Conservation (phyloP, 805 yeast genomes). For the Candida pini region DNA sequence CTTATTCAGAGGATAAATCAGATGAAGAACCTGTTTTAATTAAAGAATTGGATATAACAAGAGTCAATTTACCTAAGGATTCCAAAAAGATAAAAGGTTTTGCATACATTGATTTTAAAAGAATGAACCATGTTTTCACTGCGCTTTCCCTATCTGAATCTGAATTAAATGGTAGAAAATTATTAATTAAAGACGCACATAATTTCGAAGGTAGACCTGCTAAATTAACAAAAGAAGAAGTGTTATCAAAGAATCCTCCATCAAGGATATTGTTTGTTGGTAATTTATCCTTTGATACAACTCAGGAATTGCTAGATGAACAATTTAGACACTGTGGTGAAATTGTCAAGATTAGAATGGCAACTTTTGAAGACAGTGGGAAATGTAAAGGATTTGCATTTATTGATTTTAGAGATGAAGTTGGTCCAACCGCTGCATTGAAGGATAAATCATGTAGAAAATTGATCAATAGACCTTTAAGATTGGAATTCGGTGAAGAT, state of each 20-base stretch:
- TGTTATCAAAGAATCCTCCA: slow-evolving; percentile 73
- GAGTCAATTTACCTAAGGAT: slow-evolving; percentile 77
- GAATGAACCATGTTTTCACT: slow-evolving; percentile 50
- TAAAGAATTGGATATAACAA: slow-evolving; percentile 53
- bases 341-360: slow-evolving; percentile 82
- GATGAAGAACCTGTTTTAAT: slow-evolving; percentile 33
- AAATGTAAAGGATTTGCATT: slow-evolving; percentile 97
- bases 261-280: slow-evolving; percentile 88
- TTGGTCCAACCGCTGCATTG: slow-evolving; percentile 79
- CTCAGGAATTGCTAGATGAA: slow-evolving; percentile 67
- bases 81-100: slow-evolving; percentile 74
- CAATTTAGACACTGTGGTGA: slow-evolving; percentile 92
- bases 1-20: slow-evolving; percentile 17
- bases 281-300: slow-evolving; percentile 86
- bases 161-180: slow-evolving; percentile 74
- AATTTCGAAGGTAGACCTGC: slow-evolving; percentile 87
- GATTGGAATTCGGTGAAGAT: slow-evolving; percentile 94
- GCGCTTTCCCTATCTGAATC: slow-evolving; percentile 68
- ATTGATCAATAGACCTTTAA: slow-evolving; percentile 65
- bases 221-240: slow-evolving; percentile 34
- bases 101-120: slow-evolving; percentile 80
- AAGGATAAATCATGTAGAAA: slow-evolving; percentile 61
- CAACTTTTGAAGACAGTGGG: slow-evolving; percentile 95
- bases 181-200: slow-evolving; percentile 74
- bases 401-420: slow-evolving; percentile 74